A percentile compares a stretch with the other conserved stretches of the same genome.
These are phyloP conservation scores for Thozetella sp. DNA, from an alignment of 495 filamentous ascomycete genomes.

Conservation along the genomic window DNA sequence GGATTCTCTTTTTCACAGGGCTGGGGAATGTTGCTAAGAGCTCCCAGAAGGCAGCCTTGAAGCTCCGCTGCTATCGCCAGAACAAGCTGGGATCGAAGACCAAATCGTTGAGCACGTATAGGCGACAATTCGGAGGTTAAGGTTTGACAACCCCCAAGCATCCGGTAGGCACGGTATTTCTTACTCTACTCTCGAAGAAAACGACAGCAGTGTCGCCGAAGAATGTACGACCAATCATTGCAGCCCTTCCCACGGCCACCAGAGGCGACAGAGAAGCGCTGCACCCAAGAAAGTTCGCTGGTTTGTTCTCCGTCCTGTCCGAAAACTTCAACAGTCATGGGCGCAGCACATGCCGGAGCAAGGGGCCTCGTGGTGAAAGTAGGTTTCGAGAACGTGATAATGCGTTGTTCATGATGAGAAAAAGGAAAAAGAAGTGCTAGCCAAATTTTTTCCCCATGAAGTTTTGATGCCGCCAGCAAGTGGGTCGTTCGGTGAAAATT, in stretches of 20 bases:
- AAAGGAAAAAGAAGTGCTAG: conserved; percentile 27
- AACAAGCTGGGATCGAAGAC: too few species aligned
- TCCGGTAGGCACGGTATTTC: too few species aligned
- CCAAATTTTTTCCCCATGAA: conserved; percentile 14
- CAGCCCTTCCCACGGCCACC: conserved; percentile 46
- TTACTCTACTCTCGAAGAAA: too few species aligned
- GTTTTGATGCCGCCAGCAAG: conserved; percentile 15
- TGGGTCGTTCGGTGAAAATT: background rate
- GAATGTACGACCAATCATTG: conserved; percentile 59
- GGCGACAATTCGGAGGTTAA: too few species aligned
- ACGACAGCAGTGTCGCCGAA: background rate
- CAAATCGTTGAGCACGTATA: too few species aligned
- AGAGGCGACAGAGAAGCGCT: conserved; percentile 43
- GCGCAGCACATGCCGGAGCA: conserved; percentile 25
- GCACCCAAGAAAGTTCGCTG: conserved; percentile 61
- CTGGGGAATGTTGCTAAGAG: too few species aligned
- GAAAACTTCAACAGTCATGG: conserved; percentile 49
- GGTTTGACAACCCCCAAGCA: too few species aligned
- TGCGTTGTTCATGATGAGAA: conserved; percentile 56
- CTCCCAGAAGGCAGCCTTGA: too few species aligned
- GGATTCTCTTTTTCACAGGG: too few species aligned
- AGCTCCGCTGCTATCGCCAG: too few species aligned
- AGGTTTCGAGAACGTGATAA: conserved; percentile 49
- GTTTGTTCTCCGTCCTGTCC: conserved; percentile 55
- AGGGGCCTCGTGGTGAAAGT: conserved; percentile 44